Evolutionary conservation across 2,329 filamentous ascomycete genomes (phyloP).

Genomic region (Aspergillus brasiliensis): DNA sequence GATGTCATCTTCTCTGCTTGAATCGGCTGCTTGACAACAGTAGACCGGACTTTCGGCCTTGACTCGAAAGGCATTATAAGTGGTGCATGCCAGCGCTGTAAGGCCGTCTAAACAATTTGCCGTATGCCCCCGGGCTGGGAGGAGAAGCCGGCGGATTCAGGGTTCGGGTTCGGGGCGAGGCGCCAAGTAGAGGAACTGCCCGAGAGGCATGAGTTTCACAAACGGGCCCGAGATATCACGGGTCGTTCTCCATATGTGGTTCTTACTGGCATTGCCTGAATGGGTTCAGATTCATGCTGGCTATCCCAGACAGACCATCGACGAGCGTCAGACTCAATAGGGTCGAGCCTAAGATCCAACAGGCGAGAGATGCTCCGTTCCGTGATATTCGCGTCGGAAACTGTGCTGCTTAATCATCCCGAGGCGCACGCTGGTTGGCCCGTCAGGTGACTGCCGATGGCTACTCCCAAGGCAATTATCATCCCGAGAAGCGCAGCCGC

Average conservation of each 20-base stretch:
- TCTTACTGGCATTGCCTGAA: background rate
- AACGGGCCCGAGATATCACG: background rate
- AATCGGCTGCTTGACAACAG: background rate
- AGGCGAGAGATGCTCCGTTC: conserved; percentile 17
- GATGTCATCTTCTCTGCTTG: background rate
- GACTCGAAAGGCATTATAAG: background rate
- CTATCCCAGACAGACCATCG: background rate
- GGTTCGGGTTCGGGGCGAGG: background rate
- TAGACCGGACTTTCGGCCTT: background rate
- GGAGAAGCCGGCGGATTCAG: background rate
- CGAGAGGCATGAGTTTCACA: background rate
- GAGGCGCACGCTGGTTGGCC: conserved; percentile 31
- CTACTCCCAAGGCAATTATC: conserved; percentile 26
- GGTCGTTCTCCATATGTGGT: background rate
- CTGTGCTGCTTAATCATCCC: conserved; percentile 32
- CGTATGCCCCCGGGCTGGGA: conserved; percentile 2
- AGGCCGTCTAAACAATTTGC: conserved; percentile 24
- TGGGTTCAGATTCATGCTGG: background rate
- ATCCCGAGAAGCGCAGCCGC: conserved; percentile 33
- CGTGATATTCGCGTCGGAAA: conserved; percentile 36
- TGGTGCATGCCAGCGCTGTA: background rate
- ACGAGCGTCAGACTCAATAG: background rate
- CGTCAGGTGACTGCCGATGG: conserved; percentile 23
- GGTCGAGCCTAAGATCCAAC: background rate
- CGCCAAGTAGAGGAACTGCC: background rate